These are phyloP conservation scores for Saturnispora silvae DNA, from an alignment of 805 yeast species.

Conservation along the genomic window DNA sequence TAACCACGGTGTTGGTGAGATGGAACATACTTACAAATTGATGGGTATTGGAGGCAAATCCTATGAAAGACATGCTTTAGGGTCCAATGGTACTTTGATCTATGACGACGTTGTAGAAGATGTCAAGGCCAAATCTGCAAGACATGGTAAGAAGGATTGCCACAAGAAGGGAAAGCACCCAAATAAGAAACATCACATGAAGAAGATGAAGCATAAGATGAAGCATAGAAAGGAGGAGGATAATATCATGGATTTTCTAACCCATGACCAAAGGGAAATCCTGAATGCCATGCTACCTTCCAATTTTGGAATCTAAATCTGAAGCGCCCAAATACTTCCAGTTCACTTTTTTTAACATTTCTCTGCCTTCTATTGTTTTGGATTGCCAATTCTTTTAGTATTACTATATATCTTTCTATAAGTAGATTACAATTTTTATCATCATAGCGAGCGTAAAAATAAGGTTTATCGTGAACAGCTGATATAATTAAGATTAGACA, in stretches of 20 bases:
- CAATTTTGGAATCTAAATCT: background rate
- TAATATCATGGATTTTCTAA: background rate
- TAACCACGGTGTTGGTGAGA: conserved; percentile 35
- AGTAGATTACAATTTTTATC: too few species aligned
- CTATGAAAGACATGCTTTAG: conserved; percentile 25
- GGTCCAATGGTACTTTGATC: conserved; percentile 23
- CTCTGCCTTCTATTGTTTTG: too few species aligned
- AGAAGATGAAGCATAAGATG: background rate
- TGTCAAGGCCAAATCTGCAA: background rate
- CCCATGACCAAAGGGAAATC: background rate
- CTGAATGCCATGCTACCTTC: background rate
- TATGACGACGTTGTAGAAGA: conserved; percentile 18
- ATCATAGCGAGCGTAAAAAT: too few species aligned
- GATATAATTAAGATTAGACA: too few species aligned
- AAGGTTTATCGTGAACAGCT: too few species aligned
- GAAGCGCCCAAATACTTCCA: too few species aligned
- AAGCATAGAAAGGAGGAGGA: background rate
- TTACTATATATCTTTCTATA: too few species aligned
- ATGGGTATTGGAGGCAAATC: conserved; percentile 15
- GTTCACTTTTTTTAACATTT: too few species aligned
- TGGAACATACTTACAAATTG: conserved; percentile 26
- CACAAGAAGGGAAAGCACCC: background rate
- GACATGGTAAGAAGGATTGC: background rate
- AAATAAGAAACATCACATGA: background rate
- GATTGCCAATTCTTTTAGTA: too few species aligned